A percentile compares a stretch with the other conserved stretches of the same genome.
phyloP scores from a whole-genome alignment of 2,329 filamentous ascomycete genomes.

The Scedosporium boydii region DNA sequence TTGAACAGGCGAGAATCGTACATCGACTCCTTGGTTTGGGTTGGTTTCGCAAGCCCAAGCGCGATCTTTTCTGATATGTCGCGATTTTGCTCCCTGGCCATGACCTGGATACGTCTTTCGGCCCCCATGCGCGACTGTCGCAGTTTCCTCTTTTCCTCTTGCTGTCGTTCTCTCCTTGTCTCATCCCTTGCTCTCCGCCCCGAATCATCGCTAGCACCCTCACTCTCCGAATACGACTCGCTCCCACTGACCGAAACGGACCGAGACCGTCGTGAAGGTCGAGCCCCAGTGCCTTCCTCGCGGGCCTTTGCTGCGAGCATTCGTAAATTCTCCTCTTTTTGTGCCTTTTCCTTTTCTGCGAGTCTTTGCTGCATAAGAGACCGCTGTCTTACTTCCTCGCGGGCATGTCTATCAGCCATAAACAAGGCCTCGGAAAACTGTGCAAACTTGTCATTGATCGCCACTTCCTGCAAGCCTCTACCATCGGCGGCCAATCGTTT shows the following conservation, averaged over 20 bases:
- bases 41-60: slow-evolving; percentile 87
- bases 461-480: slow-evolving; percentile 80
- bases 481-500: slow-evolving; percentile 94
- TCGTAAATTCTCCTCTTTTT: slow-evolving; percentile 88
- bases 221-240: slow-evolving; percentile 40
- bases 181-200: slow-evolving; percentile 68
- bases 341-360: slow-evolving; percentile 89
- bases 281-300: slow-evolving; percentile 59
- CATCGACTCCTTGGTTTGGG: slow-evolving; percentile 86
- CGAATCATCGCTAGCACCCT: slow-evolving; percentile 51
- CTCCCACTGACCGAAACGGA: slow-evolving; percentile 33
- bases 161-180: slow-evolving; percentile 65
- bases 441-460: slow-evolving; percentile 97
- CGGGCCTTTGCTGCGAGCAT: slow-evolving; percentile 83
- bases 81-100: slow-evolving; percentile 90
- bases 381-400: slow-evolving; percentile 89
- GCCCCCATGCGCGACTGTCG: slow-evolving; percentile 93
- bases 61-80: slow-evolving; percentile 97
- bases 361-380: slow-evolving; percentile 91
- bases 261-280: slow-evolving; percentile 23
- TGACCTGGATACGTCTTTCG: slow-evolving; percentile 81
- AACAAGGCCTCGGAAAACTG: slow-evolving; percentile 91
- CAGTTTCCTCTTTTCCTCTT: slow-evolving; percentile 80
- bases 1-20: slow-evolving; percentile 96
- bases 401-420: slow-evolving; percentile 86